Evolutionary conservation across 1,284 basidiomycete genomes (phyloP), one percentile per base, ranked within the genome.

Genomic region (Anthracocystis setariae): DNA sequence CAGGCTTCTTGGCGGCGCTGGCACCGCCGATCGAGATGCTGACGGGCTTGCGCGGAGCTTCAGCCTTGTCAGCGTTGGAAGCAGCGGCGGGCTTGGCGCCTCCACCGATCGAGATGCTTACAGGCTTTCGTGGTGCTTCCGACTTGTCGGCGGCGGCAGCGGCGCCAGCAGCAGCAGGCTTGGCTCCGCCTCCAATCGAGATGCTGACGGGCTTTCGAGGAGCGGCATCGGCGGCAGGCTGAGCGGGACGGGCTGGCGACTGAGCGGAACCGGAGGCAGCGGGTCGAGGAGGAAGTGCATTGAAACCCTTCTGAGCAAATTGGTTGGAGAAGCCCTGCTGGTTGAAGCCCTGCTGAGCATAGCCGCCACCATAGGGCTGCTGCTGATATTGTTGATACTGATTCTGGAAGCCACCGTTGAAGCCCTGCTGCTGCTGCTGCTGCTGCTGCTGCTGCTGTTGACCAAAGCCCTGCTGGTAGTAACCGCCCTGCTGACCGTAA

Each of bases 131-230:
- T 12, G 60, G 60, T 20, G 67, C 67, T 20, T 60, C 64, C 15
- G 61, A 52, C 37, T 38, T 38, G 35, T 49, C 47, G 17, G 60
- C 66, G 27, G 59, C 64, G 8, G 64, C 46, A 29, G 58, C 47
- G 17, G 60, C 66, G 27, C 55, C 64, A 5, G 64, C 46, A 29
- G 58, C 50, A 39, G 59, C 50, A 46, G 56, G 48, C 46, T 60
- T 61, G 46, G 74, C 73, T n/a, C 63, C 74, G n/a, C 75, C 78
- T 24, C 79, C 79, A 23, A 81, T 70, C n/a, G 78, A 80, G 46
- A 81, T 78, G 59, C 74, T 80, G 52, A 81, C 79, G 20, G 80
- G 77, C 56, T 80, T 79, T 37, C 75, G 62, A 12, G 73, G 55
- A 33, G 69, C 63, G 23, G 59, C 62, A 38, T 68, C 43, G 21